Evolutionary conservation across 2,329 filamentous ascomycete species (phyloP).

Genomic region (Emergomyces pasteurianus): DNA sequence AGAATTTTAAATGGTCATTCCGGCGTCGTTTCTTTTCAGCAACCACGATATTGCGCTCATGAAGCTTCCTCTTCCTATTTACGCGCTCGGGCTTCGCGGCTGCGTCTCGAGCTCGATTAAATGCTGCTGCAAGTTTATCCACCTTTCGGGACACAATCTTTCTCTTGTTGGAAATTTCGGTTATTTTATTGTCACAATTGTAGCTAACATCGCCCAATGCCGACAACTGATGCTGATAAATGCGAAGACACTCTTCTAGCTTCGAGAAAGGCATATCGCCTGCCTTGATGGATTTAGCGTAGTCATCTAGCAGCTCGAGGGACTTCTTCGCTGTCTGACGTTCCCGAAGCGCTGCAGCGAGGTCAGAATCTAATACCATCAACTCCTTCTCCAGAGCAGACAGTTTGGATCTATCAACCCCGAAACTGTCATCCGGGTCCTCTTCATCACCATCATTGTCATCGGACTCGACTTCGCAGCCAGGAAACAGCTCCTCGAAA

Average conservation of each 20-base stretch:
- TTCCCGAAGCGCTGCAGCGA: conserved; percentile 21
- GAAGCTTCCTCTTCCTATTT: conserved; percentile 16
- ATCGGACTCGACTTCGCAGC: conserved; percentile 27
- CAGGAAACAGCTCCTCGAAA: conserved; percentile 43
- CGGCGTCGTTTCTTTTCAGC: conserved; percentile 21
- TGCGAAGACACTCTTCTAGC: conserved; percentile 23
- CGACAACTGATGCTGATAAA: conserved; percentile 22
- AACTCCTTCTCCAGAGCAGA: conserved; percentile 19
- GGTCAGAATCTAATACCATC: conserved; percentile 18
- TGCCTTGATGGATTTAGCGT: conserved; percentile 20
- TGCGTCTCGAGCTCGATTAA: conserved; percentile 11
- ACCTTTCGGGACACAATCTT: conserved; percentile 16
- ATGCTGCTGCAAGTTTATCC: conserved; percentile 9
- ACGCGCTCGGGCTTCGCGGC: conserved; percentile 17
- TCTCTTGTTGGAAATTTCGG: conserved; percentile 17
- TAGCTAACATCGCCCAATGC: conserved; percentile 16
- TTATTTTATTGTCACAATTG: conserved; percentile 15
- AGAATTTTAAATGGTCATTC: conserved; percentile 26
- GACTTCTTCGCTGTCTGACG: conserved; percentile 15
- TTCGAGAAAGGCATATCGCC: conserved; percentile 20
- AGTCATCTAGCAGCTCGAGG: conserved; percentile 23
- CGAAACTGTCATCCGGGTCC: conserved; percentile 8
- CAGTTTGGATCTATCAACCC: conserved; percentile 11
- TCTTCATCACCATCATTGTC: conserved; percentile 21
- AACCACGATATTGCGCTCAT: conserved; percentile 17